Percentiles rank a stretch among this genome's conserved stretches.
These are phyloP conservation scores for Tetrapisispora namnaoensis DNA, from an alignment of 805 yeast genomes.

Conservation along the genomic window DNA sequence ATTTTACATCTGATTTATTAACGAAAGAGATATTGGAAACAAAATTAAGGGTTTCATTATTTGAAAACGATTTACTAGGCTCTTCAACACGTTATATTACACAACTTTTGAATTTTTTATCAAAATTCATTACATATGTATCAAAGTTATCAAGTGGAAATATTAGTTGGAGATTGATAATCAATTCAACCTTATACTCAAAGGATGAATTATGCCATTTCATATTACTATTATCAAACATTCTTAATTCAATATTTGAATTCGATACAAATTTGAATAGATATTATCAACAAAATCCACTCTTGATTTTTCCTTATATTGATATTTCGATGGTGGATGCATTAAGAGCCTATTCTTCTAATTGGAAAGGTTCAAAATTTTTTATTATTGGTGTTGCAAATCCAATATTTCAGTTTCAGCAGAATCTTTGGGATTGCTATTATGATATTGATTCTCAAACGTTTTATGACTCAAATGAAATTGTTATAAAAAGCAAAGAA, in stretches of 20 bases:
- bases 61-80: slow-evolving; percentile 11
- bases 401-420: slow-evolving; percentile 47
- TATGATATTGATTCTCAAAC: slow-evolving; percentile 49
- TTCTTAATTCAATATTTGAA: slow-evolving; percentile 13
- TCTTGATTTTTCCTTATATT: slow-evolving; percentile 44
- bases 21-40: slow-evolving; percentile 29
- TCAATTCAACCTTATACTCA: slow-evolving; percentile 33
- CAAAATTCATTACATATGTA: slow-evolving; percentile 28
- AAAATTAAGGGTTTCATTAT: slow-evolving; percentile 21
- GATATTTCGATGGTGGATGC: slow-evolving; percentile 51
- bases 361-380: slow-evolving; percentile 14
- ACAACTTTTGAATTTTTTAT: slow-evolving; percentile 21
- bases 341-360: slow-evolving; percentile 28
- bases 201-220: slow-evolving; percentile 35
- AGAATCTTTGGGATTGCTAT: slow-evolving; percentile 49
- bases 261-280: slow-evolving; percentile 27
- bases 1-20: slow-evolving; percentile 29
- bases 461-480: slow-evolving; percentile 18
- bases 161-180: slow-evolving; percentile 30
- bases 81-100: slow-evolving; percentile 19
- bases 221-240: slow-evolving; percentile 33
- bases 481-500: slow-evolving; percentile 2
- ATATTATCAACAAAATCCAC: slow-evolving; percentile 35
- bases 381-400: slow-evolving; percentile 62
- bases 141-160: slow-evolving; percentile 32